Evolutionary conservation across 2,329 filamentous ascomycete species (phyloP), one percentile per base, ranked within the genome.

Genomic region (Trichoderma simmonsii): DNA sequence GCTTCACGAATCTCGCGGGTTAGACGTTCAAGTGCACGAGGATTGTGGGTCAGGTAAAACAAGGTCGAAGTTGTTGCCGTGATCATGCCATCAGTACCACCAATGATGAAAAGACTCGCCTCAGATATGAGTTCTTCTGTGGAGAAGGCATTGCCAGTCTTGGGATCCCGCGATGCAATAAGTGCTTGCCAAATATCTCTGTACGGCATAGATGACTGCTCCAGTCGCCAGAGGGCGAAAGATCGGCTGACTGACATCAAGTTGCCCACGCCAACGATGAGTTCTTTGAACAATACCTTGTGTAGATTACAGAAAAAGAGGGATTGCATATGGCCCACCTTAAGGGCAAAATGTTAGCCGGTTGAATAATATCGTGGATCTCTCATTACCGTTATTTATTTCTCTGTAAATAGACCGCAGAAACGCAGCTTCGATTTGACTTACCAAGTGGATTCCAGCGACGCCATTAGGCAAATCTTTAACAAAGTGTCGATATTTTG

Each of bases 241-340:
- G 65, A 65, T 56, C 64, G 48, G 14, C 70, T 72, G 3, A 70
- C 63, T n/a, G 32, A 54, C 72, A 61, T 72, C n/a, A 69, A 24
- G 12, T 67, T 51, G 11, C 62, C 56, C 51, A 74, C 69, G 1
- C 73, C 73, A 36, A 71, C 54, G 28, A 74, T 71, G 48, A 73
- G 71, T 9, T 68, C 62, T 26, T 72, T 71, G 59, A 74, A 74
- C 14, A 74, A 72, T 4, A 74, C 2, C 39, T 70, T 63, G 34
- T 74, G 73, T 15, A 73, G 32, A 54, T 72, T 73, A 12, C 67
- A 64, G 26, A 63, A 61, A n/a, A 71, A 73, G 7, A 74, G 64
- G n/a, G 66, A 73, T 69, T 74, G 72, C 71, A 71, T 71, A 51
- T 74, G 73, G 14, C 68, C 71, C 14, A 74, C 71, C 67, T 73